A percentile compares a stretch with the other conserved stretches of the same genome.
Evolutionary conservation across 805 yeast genomes (phyloP).

Genomic region (Myxozyma sirexii): DNA sequence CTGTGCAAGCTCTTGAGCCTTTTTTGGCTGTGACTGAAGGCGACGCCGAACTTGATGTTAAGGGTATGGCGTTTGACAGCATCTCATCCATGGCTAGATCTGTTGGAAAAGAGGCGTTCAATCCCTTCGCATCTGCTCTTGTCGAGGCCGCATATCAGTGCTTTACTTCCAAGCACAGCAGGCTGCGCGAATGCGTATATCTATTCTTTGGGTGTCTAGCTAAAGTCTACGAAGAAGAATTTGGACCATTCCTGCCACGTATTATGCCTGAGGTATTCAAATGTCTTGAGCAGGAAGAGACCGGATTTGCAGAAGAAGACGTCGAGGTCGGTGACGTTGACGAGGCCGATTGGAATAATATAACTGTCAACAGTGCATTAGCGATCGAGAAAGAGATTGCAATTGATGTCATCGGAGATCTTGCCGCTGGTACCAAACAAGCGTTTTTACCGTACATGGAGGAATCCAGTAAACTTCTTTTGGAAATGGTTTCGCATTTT

Average conservation of each 20-base stretch:
- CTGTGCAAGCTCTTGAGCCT: conserved; percentile 79
- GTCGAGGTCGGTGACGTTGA: conserved; percentile 44
- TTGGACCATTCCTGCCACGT: conserved; percentile 79
- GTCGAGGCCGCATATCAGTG: conserved; percentile 85
- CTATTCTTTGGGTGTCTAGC: conserved; percentile 93
- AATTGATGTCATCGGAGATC: conserved; percentile 84
- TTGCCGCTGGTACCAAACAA: conserved; percentile 83
- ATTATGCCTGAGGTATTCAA: conserved; percentile 82
- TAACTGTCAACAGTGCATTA: conserved; percentile 90
- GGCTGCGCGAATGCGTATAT: conserved; percentile 93
- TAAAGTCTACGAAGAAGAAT: conserved; percentile 88
- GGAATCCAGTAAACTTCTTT: conserved; percentile 59
- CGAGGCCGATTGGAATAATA: conserved; percentile 69
- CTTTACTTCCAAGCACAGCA: conserved; percentile 71
- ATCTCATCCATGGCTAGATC: conserved; percentile 95
- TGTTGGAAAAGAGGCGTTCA: conserved; percentile 87
- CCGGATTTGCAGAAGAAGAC: conserved; percentile 41
- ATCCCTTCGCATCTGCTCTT: conserved; percentile 82
- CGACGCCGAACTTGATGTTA: conserved; percentile 87
- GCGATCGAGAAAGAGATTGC: conserved; percentile 96
- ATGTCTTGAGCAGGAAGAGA: conserved; percentile 86
- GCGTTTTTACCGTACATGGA: conserved; percentile 79
- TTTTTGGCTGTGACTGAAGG: conserved; percentile 72
- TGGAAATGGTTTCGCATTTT: conserved; percentile 77
- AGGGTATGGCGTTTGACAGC: conserved; percentile 91